Conservation (phyloP, 1,284 basidiomycete genomes). For the Schizophyllum amplum region DNA sequence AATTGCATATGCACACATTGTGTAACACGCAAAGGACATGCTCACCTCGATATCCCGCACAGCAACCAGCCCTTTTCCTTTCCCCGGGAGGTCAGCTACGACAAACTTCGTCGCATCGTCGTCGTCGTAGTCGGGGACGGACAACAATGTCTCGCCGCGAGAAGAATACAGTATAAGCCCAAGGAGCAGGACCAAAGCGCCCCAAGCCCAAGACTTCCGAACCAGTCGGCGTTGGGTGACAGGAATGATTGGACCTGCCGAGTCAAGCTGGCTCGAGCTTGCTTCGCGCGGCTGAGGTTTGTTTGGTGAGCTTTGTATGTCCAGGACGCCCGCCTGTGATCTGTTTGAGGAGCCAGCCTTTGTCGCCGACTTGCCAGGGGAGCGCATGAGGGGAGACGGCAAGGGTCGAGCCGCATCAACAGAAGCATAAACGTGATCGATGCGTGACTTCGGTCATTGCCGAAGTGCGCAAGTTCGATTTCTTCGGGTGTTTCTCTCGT, state of each 20-base stretch:
- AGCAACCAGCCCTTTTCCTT: slow-evolving; percentile 24
- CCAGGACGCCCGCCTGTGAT: no score
- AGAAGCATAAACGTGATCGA: neutral
- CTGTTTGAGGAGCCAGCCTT: neutral
- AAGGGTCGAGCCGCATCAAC: neutral
- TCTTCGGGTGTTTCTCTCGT: no score
- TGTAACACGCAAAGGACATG: neutral
- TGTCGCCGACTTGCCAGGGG: neutral
- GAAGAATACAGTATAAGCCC: neutral
- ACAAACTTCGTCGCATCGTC: slow-evolving; percentile 9
- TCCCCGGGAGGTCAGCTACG: slow-evolving; percentile 32
- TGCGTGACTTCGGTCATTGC: neutral
- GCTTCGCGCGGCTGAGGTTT: no score
- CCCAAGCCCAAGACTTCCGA: neutral
- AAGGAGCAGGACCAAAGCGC: neutral
- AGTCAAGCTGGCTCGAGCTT: no score
- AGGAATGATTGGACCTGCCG: neutral
- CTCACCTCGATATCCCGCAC: slow-evolving; percentile 10
- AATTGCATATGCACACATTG: no score
- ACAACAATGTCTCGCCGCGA: neutral
- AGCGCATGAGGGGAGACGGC: neutral
- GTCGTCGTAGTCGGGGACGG: neutral
- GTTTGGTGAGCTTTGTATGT: neutral
- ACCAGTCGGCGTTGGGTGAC: neutral
- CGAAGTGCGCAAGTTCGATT: neutral